Evolutionary conservation across 2,329 filamentous ascomycete species (phyloP).

Genomic region (Colletotrichum magnum): DNA sequence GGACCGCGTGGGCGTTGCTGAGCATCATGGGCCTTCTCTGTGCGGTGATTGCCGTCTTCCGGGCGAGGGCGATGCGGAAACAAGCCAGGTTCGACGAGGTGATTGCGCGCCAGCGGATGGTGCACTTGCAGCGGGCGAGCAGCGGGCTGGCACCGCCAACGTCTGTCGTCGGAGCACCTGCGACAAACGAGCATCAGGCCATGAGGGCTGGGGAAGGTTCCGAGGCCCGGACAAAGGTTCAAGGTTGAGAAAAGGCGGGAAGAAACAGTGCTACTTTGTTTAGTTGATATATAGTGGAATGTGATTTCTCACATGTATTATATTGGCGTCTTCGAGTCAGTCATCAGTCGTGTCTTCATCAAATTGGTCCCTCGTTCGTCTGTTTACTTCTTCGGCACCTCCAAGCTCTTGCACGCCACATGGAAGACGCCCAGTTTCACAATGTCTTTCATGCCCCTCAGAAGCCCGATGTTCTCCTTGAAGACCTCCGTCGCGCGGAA

Average conservation of each 20-base stretch:
- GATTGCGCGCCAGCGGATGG: neutral
- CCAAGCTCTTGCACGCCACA: neutral
- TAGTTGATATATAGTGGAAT: no score
- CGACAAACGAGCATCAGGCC: conserved; percentile 1
- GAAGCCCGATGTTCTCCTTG: conserved; percentile 48
- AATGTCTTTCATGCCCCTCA: conserved; percentile 36
- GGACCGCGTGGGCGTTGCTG: conserved; percentile 16
- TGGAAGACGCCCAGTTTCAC: neutral
- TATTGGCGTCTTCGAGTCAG: no score
- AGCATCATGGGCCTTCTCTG: neutral
- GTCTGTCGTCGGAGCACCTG: neutral
- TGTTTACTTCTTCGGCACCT: neutral
- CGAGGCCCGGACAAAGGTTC: no score
- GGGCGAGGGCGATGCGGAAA: neutral
- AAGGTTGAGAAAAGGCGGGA: no score
- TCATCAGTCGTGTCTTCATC: no score
- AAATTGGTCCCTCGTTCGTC: no score
- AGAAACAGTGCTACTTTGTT: no score
- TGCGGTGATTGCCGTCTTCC: neutral
- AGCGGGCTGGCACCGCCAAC: neutral
- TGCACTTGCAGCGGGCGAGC: no score
- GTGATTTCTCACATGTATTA: no score
- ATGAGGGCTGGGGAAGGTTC: neutral
- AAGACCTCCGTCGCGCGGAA: conserved; percentile 53
- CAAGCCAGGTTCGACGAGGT: neutral